A percentile compares a stretch with the other conserved stretches of the same genome.
These are phyloP conservation scores for Basidiobolus heterosporus DNA, from an alignment of 371 early-diverging fungal genomes.

Conservation along the genomic window DNA sequence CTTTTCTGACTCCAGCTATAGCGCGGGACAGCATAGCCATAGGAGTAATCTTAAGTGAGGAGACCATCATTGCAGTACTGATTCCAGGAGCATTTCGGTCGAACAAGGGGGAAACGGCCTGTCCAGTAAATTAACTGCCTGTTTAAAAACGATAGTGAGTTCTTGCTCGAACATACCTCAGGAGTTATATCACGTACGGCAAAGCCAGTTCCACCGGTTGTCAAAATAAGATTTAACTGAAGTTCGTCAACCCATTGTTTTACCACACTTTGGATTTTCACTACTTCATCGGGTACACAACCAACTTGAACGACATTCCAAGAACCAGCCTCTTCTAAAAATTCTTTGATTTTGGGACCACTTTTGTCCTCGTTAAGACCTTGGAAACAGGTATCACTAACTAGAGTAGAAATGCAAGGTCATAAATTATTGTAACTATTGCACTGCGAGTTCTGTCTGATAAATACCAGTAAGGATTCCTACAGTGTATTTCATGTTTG, in stretches of 20 bases:
- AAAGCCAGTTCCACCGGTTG: conserved; percentile 91
- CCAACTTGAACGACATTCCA: conserved; percentile 10
- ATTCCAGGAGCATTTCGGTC: conserved; percentile 55
- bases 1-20: conserved; percentile 54
- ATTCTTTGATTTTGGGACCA: conserved; percentile 1
- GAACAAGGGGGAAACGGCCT: conserved; percentile 58
- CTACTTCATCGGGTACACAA: conserved; percentile 28
- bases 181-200: conserved; percentile 73
- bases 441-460: too few species aligned
- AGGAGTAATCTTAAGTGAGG: conserved; percentile 59
- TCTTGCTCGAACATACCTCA: conserved; percentile 28
- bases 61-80: conserved; percentile 50
- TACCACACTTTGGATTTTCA: conserved; percentile 26
- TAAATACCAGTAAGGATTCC: too few species aligned
- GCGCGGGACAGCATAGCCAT: conserved; percentile 78
- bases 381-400: too few species aligned
- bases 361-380: not conserved
- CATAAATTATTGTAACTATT: too few species aligned
- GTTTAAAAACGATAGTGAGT: too few species aligned
- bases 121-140: conserved; percentile 3
- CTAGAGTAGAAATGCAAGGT: too few species aligned
- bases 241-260: conserved; percentile 27
- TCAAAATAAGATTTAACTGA: conserved; percentile 44
- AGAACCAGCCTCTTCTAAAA: conserved; percentile 13
- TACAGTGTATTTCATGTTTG: too few species aligned